Conservation (phyloP, 495 filamentous ascomycete species). For the Penicillium samsonianum region DNA sequence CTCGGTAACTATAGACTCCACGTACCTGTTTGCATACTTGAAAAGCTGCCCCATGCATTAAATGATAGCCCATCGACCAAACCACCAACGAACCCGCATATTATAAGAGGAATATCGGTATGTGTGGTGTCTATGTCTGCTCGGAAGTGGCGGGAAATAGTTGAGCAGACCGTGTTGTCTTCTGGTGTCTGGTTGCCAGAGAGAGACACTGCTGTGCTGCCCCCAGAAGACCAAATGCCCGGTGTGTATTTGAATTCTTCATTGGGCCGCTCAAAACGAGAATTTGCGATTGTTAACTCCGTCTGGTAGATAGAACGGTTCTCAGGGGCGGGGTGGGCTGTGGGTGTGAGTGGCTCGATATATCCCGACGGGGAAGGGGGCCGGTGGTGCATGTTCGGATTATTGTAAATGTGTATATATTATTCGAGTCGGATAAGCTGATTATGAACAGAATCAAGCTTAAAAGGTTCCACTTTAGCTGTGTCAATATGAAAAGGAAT, state of each 20-base stretch:
- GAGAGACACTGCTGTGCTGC: slow-evolving; percentile 30
- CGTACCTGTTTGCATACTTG: slow-evolving; percentile 59
- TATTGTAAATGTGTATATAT: not conserved
- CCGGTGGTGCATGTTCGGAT: slow-evolving; percentile 6
- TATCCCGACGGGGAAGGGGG: not conserved
- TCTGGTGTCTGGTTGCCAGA: slow-evolving; percentile 21
- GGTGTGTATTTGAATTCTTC: slow-evolving; percentile 25
- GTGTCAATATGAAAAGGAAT: not conserved
- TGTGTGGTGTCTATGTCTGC: slow-evolving; percentile 25
- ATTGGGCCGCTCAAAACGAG: slow-evolving; percentile 5
- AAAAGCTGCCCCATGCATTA: slow-evolving; percentile 56
- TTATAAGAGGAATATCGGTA: slow-evolving; percentile 39
- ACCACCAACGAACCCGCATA: slow-evolving; percentile 42
- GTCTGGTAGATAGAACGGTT: not conserved
- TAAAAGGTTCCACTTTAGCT: not conserved
- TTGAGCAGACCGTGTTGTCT: slow-evolving; percentile 16
- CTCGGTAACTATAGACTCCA: not conserved
- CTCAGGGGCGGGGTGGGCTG: not conserved
- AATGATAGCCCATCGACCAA: slow-evolving; percentile 44
- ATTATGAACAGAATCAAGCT: not conserved
- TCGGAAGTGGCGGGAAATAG: slow-evolving; percentile 14
- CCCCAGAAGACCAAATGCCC: slow-evolving; percentile 28
- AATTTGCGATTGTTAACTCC: not conserved
- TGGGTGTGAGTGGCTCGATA: not conserved
- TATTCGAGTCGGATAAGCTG: not conserved